These are phyloP conservation scores for Podila minutissima DNA, from an alignment of 192 early-diverging fungal genomes.

Conservation along the genomic window DNA sequence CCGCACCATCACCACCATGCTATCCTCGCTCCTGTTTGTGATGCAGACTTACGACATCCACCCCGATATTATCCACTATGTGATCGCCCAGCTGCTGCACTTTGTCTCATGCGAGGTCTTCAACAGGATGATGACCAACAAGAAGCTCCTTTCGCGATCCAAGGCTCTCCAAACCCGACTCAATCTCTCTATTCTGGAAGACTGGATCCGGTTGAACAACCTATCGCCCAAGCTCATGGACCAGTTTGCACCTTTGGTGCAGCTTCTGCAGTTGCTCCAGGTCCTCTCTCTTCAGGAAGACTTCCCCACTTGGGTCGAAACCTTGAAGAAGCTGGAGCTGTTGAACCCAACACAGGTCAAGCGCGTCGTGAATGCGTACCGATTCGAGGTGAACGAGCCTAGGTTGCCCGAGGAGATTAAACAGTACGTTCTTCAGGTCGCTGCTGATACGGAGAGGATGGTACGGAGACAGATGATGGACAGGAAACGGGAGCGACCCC, in stretches of 20 bases:
- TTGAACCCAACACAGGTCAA: constrained; percentile 81
- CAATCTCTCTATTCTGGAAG: constrained; percentile 83
- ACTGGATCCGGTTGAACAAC: constrained; percentile 82
- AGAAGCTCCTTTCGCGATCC: constrained; percentile 77
- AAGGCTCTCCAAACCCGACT: constrained; percentile 87
- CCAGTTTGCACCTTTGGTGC: constrained; percentile 77
- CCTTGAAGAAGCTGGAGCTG: constrained; percentile 69
- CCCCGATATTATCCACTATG: constrained; percentile 74
- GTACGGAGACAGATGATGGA: constrained; percentile 51
- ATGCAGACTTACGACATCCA: constrained; percentile 82
- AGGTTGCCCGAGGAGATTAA: constrained; percentile 76
- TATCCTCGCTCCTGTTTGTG: constrained; percentile 73
- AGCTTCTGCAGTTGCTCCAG: constrained; percentile 85
- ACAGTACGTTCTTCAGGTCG: constrained; percentile 77
- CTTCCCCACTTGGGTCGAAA: constrained; percentile 80
- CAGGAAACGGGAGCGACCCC: constrained; percentile 43
- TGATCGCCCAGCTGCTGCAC: constrained; percentile 82
- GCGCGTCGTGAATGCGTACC: constrained; percentile 78
- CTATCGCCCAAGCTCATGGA: constrained; percentile 48
- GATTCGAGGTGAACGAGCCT: constrained; percentile 90
- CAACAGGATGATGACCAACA: constrained; percentile 85
- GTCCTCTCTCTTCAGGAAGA: constrained; percentile 79
- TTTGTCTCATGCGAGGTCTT: constrained; percentile 82
- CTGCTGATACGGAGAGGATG: constrained; percentile 72
- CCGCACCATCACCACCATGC: constrained; percentile 73